Evolutionary conservation across 2,329 filamentous ascomycete species (phyloP).

Genomic region (Fusarium sulawesiense): DNA sequence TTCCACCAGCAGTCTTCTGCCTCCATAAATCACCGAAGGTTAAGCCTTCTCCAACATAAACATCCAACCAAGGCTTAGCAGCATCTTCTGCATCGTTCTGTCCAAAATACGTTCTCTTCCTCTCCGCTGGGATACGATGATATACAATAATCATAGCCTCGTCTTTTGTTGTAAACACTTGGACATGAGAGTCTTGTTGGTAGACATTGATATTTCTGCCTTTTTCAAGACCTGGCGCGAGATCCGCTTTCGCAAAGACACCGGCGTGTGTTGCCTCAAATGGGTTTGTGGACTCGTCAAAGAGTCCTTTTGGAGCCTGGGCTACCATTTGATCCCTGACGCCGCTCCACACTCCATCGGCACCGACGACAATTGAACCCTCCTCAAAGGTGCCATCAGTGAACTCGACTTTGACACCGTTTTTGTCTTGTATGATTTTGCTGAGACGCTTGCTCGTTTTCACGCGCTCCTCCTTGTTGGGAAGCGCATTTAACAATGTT

Average conservation of each 20-base stretch:
- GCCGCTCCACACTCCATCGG: conserved; percentile 20
- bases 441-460: conserved; percentile 22
- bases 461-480: background rate
- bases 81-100: conserved; percentile 27
- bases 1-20: conserved; percentile 20
- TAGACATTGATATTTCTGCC: conserved; percentile 20
- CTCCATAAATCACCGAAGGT: conserved; percentile 25
- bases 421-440: background rate
- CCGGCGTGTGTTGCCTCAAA: conserved; percentile 15
- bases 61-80: conserved; percentile 11
- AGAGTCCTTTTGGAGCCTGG: conserved; percentile 15
- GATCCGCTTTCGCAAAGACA: background rate
- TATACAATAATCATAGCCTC: conserved; percentile 19
- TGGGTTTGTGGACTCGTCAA: conserved; percentile 15
- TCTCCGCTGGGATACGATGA: conserved; percentile 14
- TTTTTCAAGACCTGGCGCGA: background rate
- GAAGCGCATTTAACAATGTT: conserved; percentile 7
- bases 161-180: conserved; percentile 17
- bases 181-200: conserved; percentile 11
- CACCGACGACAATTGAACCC: background rate
- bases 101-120: conserved; percentile 15
- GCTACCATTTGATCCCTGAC: conserved; percentile 25
- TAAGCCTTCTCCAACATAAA: background rate
- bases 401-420: conserved; percentile 12
- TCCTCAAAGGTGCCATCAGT: conserved; percentile 17